Percentiles rank a stretch among this genome's conserved stretches.
phyloP scores from a whole-genome alignment of 2,329 filamentous ascomycete species.

The Bipolaris gigantea region DNA sequence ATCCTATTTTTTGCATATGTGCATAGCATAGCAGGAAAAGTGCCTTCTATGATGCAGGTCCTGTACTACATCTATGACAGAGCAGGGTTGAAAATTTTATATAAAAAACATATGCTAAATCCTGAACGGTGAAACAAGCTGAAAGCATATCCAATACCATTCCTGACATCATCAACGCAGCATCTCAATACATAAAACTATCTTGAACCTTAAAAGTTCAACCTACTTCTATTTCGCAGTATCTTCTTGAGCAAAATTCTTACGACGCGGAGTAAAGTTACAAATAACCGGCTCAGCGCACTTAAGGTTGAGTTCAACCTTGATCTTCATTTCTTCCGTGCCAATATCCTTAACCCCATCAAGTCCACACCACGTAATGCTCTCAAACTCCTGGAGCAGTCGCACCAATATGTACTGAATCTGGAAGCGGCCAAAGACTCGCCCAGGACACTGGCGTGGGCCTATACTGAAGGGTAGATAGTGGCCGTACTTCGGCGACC shows the following conservation, averaged over 20 bases:
- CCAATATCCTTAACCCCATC: background rate
- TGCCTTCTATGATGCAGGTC: no score
- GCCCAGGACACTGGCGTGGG: slow-evolving; percentile 6
- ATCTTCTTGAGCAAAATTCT: background rate
- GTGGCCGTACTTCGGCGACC: slow-evolving; percentile 8
- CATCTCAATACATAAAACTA: no score
- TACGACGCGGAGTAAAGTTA: slow-evolving; percentile 1
- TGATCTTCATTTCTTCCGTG: slow-evolving; percentile 10
- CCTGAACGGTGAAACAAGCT: no score
- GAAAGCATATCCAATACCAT: no score
- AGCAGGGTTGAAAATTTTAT: no score
- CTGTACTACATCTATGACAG: no score
- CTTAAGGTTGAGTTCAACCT: slow-evolving; percentile 11
- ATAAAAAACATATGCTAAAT: no score
- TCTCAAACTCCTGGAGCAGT: slow-evolving; percentile 10
- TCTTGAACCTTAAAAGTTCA: no score
- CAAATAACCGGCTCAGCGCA: slow-evolving; percentile 8
- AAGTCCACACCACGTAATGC: slow-evolving; percentile 11
- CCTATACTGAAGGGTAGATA: slow-evolving; percentile 10
- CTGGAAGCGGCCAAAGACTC: slow-evolving; percentile 11
- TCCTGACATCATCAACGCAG: no score
- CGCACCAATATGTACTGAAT: slow-evolving; percentile 10
- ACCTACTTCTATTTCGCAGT: background rate
- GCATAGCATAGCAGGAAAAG: no score
- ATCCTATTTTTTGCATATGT: no score